Evolutionary conservation across 768 basidiomycete genomes (phyloP), one percentile per base, ranked within the genome.

Genomic region (Amanita polypyramis): DNA sequence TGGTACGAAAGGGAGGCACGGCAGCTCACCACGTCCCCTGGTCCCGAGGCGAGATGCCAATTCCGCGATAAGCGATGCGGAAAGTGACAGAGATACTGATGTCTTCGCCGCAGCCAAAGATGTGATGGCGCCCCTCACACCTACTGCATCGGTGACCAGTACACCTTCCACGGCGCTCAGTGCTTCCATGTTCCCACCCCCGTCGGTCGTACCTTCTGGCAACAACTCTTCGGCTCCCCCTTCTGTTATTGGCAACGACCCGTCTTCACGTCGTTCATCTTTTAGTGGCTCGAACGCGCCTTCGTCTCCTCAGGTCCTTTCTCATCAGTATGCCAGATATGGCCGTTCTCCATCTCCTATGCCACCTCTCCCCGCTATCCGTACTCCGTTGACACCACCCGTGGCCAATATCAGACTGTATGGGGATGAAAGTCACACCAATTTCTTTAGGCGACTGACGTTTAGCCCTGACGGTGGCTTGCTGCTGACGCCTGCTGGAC

Each of bases 401-500:
- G 60, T 72, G 14, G 85, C 80, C 83, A 72, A 76, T 1, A 74
- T 91, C 50, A 83, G 83, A 59, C 70, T 99, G 11, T 99, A 98
- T 58, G 92, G 94, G 39, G 95, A 98, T 63, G 94, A 97, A 63
- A 88, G 82, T 55, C 90, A 80, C 58, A 92, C 91, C 3, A 92
- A 94, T 56, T 99, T 98, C 70, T 99, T 98, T 74, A 72, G 96
- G 23, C 76, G 96, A 30, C 69, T 99, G 51, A 84, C 85, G 9
- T 99, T 97, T 66, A 92, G 90, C 47, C 90, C 95, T 1, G 96
- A 99, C 60, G 96, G 96, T 0, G 89, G 84, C 8, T 70, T 99
- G 30, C 73, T 99, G 38, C 70, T 98, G 54, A 98, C 96, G 0
- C 96, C 96, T 0, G 95, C 96, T 1, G 96, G 96, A 0, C 89